phyloP scores from a whole-genome alignment of 1,284 basidiomycete genomes.

The Fomitopsis pinicola region DNA sequence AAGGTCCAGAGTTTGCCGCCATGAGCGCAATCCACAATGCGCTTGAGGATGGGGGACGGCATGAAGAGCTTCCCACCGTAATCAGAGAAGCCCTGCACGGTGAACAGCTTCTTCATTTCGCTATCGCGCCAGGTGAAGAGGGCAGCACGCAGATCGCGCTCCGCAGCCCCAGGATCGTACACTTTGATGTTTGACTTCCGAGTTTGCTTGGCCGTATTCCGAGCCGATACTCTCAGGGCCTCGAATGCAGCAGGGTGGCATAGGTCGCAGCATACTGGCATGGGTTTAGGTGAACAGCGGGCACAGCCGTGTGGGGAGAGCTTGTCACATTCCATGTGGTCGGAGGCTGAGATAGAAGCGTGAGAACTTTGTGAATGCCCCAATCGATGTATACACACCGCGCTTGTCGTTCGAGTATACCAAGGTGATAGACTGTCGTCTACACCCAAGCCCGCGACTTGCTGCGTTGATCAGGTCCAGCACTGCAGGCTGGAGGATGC shows the following conservation, averaged over 20 bases:
- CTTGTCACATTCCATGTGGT: neutral
- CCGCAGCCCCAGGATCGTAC: neutral
- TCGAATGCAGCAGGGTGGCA: conserved; percentile 3
- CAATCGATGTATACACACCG: neutral
- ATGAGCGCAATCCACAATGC: conserved; percentile 1
- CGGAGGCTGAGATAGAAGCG: neutral
- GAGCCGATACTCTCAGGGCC: neutral
- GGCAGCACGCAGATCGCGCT: neutral
- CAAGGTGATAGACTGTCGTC: neutral
- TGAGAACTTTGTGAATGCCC: neutral
- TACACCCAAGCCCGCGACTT: neutral
- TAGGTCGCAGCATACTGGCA: conserved; percentile 6
- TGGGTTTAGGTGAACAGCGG: conserved; percentile 1
- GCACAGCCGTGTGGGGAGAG: conserved; percentile 1
- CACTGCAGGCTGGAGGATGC: neutral
- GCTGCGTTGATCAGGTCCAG: neutral
- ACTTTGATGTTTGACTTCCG: neutral
- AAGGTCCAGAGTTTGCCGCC: neutral
- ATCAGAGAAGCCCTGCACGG: neutral
- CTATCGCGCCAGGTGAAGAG: neutral
- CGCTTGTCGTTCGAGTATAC: neutral
- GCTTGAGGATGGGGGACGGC: neutral
- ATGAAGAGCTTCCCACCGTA: neutral
- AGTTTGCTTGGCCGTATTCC: neutral
- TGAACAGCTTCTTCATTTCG: neutral